Evolutionary conservation across 2,329 filamentous ascomycete species (phyloP).

Genomic region (Colletotrichum noveboracense): DNA sequence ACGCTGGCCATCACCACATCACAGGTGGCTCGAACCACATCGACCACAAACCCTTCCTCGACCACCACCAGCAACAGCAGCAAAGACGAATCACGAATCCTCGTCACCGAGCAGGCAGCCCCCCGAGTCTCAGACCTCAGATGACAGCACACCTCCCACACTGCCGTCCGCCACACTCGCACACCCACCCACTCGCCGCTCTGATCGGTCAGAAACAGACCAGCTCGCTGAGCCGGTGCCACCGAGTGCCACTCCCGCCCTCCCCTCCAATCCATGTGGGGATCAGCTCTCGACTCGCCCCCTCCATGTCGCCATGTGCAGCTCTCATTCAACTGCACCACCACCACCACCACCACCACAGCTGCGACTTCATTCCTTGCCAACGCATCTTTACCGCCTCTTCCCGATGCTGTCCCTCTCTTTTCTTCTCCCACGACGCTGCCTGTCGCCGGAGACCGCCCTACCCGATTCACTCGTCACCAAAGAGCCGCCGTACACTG

Average conservation of each 20-base stretch:
- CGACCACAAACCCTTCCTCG: background rate
- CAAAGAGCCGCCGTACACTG: background rate
- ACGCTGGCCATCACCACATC: background rate
- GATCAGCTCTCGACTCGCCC: background rate
- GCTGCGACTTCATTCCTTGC: background rate
- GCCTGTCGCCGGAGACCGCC: background rate
- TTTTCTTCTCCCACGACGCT: background rate
- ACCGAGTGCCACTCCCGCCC: background rate
- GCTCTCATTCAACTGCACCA: background rate
- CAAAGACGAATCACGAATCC: background rate
- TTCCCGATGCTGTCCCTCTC: background rate
- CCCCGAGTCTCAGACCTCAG: background rate
- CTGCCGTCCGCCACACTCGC: background rate
- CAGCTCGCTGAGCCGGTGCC: background rate
- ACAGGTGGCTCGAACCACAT: background rate
- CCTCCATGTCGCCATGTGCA: background rate
- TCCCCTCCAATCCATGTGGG: background rate
- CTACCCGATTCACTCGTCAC: background rate
- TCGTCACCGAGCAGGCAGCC: background rate
- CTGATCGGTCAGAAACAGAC: background rate
- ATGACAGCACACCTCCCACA: background rate
- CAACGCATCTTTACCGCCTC: conserved; percentile 19
- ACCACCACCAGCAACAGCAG: background rate
- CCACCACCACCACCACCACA: background rate
- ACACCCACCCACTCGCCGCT: background rate